Conservation (phyloP, 1,139 yeast species). For the Hyphopichia khmerensis region DNA sequence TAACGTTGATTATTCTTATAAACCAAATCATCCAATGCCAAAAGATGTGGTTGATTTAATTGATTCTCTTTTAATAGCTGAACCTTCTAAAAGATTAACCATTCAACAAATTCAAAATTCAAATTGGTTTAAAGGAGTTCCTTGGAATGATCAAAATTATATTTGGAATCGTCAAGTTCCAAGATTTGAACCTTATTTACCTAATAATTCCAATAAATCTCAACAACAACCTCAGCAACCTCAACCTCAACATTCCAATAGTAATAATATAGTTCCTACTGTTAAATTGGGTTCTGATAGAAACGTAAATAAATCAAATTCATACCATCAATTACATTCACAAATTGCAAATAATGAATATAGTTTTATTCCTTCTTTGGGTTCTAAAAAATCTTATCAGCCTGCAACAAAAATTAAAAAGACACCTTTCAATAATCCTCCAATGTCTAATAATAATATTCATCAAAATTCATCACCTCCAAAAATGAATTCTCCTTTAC, state of each 20-base stretch:
- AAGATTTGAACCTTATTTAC: conserved; percentile 52
- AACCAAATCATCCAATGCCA: conserved; percentile 73
- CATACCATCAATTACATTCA: conserved; percentile 43
- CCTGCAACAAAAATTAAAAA: conserved; percentile 36
- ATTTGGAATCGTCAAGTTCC: conserved; percentile 51
- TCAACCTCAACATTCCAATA: background rate
- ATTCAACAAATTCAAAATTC: conserved; percentile 35
- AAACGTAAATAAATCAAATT: conserved; percentile 37
- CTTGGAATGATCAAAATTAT: conserved; percentile 42
- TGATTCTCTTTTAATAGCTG: conserved; percentile 60
- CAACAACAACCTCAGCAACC: conserved; percentile 6
- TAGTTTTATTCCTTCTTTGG: conserved; percentile 29
- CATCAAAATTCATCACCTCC: no score
- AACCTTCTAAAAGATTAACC: conserved; percentile 33
- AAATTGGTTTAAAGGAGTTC: conserved; percentile 40
- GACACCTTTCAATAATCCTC: conserved; percentile 9
- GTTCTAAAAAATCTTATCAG: conserved; percentile 28
- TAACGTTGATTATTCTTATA: conserved; percentile 76
- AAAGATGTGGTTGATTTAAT: conserved; percentile 61
- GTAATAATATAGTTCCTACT: conserved; percentile 21
- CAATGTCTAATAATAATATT: no score
- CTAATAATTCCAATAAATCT: conserved; percentile 17
- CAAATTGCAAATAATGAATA: conserved; percentile 41
- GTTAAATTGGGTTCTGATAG: conserved; percentile 40
- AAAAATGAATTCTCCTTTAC: background rate